Evolutionary conservation across 139 green algal species (phyloP).

Genomic region (Picochlorum sp.): DNA sequence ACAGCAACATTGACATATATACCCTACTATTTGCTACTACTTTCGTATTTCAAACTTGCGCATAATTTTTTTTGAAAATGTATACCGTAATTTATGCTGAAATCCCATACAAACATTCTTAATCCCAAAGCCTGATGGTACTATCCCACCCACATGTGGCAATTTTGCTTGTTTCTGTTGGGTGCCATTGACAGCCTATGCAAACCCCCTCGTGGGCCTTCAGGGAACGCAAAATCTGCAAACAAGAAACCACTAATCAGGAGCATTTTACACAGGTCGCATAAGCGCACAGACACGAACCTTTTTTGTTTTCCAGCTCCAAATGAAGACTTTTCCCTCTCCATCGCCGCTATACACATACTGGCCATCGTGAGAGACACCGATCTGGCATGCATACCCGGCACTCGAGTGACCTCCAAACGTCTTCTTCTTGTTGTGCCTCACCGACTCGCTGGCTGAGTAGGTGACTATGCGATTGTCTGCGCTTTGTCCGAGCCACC

Average conservation of each 20-base stretch:
- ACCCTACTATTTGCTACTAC: too few species aligned
- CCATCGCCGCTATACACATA: constrained; percentile 84
- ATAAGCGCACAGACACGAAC: constrained; percentile 4
- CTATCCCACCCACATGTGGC: constrained; percentile 94
- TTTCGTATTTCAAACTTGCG: too few species aligned
- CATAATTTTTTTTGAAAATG: too few species aligned
- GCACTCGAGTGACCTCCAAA: constrained; percentile 78
- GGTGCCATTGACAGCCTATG: constrained; percentile 90
- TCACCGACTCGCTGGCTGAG: constrained; percentile 77
- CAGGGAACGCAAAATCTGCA: constrained; percentile 7
- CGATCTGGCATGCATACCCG: constrained; percentile 38
- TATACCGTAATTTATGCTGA: too few species aligned
- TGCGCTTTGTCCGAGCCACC: constrained; percentile 59
- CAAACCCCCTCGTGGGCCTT: constrained; percentile 77
- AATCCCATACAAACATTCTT: not conserved
- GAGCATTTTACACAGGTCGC: not conserved
- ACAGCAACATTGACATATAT: too few species aligned
- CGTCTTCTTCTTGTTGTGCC: constrained; percentile 89
- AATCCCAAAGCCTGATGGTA: constrained; percentile 85
- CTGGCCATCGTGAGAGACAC: constrained; percentile 68
- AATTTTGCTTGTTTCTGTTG: constrained; percentile 72
- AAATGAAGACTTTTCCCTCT: constrained; percentile 87
- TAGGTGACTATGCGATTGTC: constrained; percentile 88
- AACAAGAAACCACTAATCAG: not conserved
- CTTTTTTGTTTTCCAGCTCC: constrained; percentile 92